phyloP scores from a whole-genome alignment of 1,139 yeast genomes.

The Debaryomycetaceae sp. region DNA sequence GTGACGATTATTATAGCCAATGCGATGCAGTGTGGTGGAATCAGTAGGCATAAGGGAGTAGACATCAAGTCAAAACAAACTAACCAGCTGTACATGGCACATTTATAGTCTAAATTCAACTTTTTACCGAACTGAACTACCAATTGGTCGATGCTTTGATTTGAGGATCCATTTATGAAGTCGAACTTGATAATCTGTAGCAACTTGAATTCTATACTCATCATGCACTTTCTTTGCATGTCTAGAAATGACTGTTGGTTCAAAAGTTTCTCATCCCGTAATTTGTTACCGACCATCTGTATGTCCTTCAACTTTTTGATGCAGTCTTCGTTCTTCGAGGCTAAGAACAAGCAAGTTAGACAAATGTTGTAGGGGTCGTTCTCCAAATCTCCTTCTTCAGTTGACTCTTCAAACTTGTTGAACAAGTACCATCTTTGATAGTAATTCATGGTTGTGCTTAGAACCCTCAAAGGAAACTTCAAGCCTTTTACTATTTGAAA shows the following conservation, averaged over 20 bases:
- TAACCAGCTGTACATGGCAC: conserved; percentile 66
- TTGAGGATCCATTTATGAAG: conserved; percentile 53
- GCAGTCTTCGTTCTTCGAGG: conserved; percentile 85
- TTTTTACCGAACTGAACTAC: conserved; percentile 65
- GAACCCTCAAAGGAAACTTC: conserved; percentile 63
- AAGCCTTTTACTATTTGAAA: conserved; percentile 50
- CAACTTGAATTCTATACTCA: conserved; percentile 64
- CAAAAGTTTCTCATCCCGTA: conserved; percentile 31
- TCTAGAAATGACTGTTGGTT: conserved; percentile 30
- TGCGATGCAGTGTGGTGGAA: conserved; percentile 81
- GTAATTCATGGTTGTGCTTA: conserved; percentile 66
- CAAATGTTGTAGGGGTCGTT: conserved; percentile 56
- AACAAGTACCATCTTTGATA: conserved; percentile 70
- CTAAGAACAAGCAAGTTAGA: conserved; percentile 70
- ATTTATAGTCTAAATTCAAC: conserved; percentile 41
- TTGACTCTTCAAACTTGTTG: conserved; percentile 48
- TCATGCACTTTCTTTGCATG: conserved; percentile 49
- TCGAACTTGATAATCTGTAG: conserved; percentile 75
- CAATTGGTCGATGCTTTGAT: conserved; percentile 59
- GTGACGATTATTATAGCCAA: conserved; percentile 54
- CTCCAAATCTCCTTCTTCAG: conserved; percentile 22
- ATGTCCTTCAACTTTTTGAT: conserved; percentile 72
- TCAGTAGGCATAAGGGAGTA: conserved; percentile 65
- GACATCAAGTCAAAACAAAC: conserved; percentile 71
- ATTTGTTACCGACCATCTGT: conserved; percentile 40